These are phyloP conservation scores for Vicia villosa DNA, from an alignment of 306 rosid genomes.

Conservation along the genomic window DNA sequence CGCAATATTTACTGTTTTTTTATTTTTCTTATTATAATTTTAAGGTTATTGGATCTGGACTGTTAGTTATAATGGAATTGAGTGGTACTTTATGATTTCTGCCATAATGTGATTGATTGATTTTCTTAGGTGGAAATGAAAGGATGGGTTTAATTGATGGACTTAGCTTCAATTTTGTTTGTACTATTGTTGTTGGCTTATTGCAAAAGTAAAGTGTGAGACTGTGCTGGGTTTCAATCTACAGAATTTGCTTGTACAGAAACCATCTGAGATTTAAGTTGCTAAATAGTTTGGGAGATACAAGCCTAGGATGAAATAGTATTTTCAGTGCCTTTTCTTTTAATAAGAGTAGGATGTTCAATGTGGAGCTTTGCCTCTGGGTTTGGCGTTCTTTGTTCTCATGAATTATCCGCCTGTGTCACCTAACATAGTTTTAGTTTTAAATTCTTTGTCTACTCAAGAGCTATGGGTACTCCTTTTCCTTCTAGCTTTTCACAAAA, in stretches of 20 bases:
- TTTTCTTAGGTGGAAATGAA: neutral
- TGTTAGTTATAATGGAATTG: no score
- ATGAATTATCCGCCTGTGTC: neutral
- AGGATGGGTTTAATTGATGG: neutral
- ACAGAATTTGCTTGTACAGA: neutral
- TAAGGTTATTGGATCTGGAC: neutral
- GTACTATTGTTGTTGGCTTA: neutral
- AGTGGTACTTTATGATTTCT: neutral
- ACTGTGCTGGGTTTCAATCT: neutral
- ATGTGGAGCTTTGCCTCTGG: neutral
- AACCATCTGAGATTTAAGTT: neutral
- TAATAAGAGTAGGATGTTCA: neutral
- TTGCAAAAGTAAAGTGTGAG: neutral
- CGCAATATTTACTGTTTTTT: no score
- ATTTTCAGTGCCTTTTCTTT: neutral
- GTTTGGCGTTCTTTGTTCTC: neutral
- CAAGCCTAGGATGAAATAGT: neutral
- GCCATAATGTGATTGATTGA: neutral
- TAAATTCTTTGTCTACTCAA: neutral
- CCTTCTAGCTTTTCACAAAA: neutral
- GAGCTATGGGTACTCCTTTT: neutral
- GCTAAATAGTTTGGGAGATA: neutral
- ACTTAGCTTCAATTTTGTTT: neutral
- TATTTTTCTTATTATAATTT: neutral
- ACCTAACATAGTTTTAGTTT: neutral